Base-by-base conservation (phyloP, 1,139 yeast species). In the Candida labiduridarum region DNA sequence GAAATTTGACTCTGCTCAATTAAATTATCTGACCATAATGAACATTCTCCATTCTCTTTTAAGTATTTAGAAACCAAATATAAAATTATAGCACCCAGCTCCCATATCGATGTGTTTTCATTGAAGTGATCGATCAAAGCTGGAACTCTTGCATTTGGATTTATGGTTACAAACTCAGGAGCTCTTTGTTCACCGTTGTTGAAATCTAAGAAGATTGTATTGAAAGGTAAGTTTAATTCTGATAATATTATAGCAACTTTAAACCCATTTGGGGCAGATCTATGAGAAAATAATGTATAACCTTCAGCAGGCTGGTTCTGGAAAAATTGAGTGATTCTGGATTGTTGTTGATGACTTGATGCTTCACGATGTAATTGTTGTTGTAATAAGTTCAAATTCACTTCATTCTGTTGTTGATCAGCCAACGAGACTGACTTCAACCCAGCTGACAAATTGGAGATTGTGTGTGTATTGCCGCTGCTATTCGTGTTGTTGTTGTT, bases 221-320 rank as follows among this genome's bases (percentile, higher is more conserved):
- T 84, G 71, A 87, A 92, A 40, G 82, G 82, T 59, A 88, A 79
- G 52, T 88, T 87, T 57, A 94, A 79, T 67, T 92, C 98, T 48
- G 92, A 83, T 53, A 94, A 76, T 41, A 91, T 87, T 47, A 91
- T 91, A 18, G 98, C 97, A 18, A 94, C 96, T 68, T 92, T 92
- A 78, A 91, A 94, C 8, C 97, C 98, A 68, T 92, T 92, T 29
- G 98, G 98, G 1, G 97, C 97, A 9, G 96, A 87, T 61, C 96
- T 75, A 68, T 92, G 97, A 18, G 95, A 85, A 63, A 92, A 90
- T 47, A 92, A 74, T 2, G 97, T 89, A 66, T 82, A 89, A 2
- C 97, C 98, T 56, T 86, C 89, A 18, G 82, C 71, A 4, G 97
- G 96, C 56, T 86, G 89, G 59, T 87, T 84, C 57, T 81, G 84